These are phyloP conservation scores for Thalia dealbata DNA, from an alignment of 176 grass and related monocot species.

Conservation along the genomic window DNA sequence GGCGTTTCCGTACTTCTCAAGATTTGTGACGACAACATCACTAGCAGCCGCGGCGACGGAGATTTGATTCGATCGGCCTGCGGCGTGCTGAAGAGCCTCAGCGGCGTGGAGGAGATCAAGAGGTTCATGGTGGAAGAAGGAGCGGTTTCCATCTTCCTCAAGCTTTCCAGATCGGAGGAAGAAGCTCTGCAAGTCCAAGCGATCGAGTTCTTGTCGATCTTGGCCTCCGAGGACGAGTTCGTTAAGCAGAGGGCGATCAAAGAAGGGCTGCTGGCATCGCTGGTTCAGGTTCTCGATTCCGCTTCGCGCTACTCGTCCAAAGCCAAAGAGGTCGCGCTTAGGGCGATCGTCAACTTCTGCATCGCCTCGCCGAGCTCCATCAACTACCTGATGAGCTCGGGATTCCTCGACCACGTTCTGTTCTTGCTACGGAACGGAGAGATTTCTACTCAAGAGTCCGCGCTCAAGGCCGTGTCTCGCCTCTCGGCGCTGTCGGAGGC, in stretches of 20 bases:
- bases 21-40: constrained; percentile 28
- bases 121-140: constrained; percentile 69
- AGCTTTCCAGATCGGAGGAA: constrained; percentile 29
- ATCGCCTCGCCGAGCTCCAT: constrained; percentile 26
- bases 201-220: constrained; percentile 46
- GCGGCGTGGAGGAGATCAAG: constrained; percentile 61
- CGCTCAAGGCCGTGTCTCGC: constrained; percentile 41
- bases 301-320: constrained; percentile 39
- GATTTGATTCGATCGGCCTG: constrained; percentile 48
- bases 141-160: constrained; percentile 40
- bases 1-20: constrained; percentile 59
- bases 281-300: constrained; percentile 42
- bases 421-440: constrained; percentile 46
- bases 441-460: constrained; percentile 39
- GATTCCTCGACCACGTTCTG: constrained; percentile 50
- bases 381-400: constrained; percentile 36
- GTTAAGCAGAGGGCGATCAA: constrained; percentile 14
- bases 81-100: constrained; percentile 60
- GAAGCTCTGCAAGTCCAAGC: constrained; percentile 51
- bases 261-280: constrained; percentile 35
- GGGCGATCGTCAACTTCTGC: constrained; percentile 49
- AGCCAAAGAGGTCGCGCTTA: constrained; percentile 50
- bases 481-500: constrained; percentile 53
- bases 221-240: constrained; percentile 32
- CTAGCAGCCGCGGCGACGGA: background rate